A percentile compares a stretch with the other conserved stretches of the same genome.
phyloP scores from a whole-genome alignment of 768 basidiomycete species.

The Agrocybe praecox region DNA sequence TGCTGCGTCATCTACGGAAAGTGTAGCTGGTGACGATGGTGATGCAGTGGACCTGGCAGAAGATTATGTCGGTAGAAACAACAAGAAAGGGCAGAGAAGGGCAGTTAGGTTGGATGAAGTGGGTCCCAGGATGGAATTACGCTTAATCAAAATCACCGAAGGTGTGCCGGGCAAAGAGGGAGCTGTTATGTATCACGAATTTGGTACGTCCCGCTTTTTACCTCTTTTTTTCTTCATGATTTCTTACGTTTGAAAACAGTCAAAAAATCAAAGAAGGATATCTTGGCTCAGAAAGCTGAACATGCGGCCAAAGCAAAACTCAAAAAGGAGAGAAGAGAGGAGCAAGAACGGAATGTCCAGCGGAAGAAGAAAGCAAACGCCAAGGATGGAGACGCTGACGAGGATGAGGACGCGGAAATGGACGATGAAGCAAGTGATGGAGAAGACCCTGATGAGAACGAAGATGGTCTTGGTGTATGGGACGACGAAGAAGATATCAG shows the following conservation, averaged over 20 bases:
- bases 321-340: conserved; percentile 76
- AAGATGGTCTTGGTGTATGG: conserved; percentile 42
- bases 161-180: conserved; percentile 94
- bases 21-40: conserved; percentile 83
- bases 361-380: conserved; percentile 64
- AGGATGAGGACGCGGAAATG: conserved; percentile 30
- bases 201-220: conserved; percentile 60
- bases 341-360: conserved; percentile 90
- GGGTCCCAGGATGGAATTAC: conserved; percentile 93
- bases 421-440: conserved; percentile 40
- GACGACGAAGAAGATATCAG: conserved; percentile 70
- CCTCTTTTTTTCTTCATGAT: background rate
- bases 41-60: conserved; percentile 84
- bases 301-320: conserved; percentile 80
- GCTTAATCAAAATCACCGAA: conserved; percentile 91
- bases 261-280: conserved; percentile 85
- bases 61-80: conserved; percentile 95
- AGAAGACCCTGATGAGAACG: conserved; percentile 44
- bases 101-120: conserved; percentile 93
- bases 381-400: conserved; percentile 28
- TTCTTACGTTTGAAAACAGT: conserved; percentile 49
- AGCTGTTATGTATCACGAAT: conserved; percentile 90
- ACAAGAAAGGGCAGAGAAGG: conserved; percentile 87
- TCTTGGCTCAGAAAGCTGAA: conserved; percentile 63
- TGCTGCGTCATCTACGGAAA: conserved; percentile 79